phyloP scores from a whole-genome alignment of 2,329 filamentous ascomycete species.

The Colletotrichum sp. region DNA sequence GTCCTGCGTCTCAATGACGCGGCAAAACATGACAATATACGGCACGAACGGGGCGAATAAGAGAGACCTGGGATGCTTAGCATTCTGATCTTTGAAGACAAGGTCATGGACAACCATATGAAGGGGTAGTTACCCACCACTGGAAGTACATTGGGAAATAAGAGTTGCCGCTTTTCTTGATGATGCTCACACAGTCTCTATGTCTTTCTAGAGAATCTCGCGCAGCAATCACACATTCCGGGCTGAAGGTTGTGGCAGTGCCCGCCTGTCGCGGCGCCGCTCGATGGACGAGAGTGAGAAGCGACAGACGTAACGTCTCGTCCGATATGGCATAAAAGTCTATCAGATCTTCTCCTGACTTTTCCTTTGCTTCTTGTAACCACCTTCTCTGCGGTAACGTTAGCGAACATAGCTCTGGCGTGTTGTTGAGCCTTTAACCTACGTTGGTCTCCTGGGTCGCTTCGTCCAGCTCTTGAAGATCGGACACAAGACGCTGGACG shows the following conservation, averaged over 20 bases:
- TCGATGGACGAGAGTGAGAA: slow-evolving; percentile 47
- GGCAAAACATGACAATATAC: slow-evolving; percentile 58
- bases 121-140: slow-evolving; percentile 35
- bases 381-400: not conserved
- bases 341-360: slow-evolving; percentile 29
- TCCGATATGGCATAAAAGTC: slow-evolving; percentile 41
- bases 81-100: too few relatives aligned
- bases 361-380: not conserved
- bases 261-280: slow-evolving; percentile 34
- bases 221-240: slow-evolving; percentile 47
- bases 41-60: slow-evolving; percentile 58
- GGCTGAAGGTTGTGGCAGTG: slow-evolving; percentile 40
- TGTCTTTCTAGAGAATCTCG: slow-evolving; percentile 39
- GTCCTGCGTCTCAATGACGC: slow-evolving; percentile 51
- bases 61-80: slow-evolving; percentile 37
- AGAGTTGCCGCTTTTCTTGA: slow-evolving; percentile 29
- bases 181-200: slow-evolving; percentile 43
- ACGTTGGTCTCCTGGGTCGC: slow-evolving; percentile 22
- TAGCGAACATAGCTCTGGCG: not conserved
- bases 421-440: too few relatives aligned
- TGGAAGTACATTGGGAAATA: slow-evolving; percentile 41
- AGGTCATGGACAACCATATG: too few relatives aligned
- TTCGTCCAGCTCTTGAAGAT: slow-evolving; percentile 33
- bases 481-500: slow-evolving; percentile 33
- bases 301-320: slow-evolving; percentile 44